Conservation (phyloP, 2,329 filamentous ascomycete genomes). For the Onygenales sp. region DNA sequence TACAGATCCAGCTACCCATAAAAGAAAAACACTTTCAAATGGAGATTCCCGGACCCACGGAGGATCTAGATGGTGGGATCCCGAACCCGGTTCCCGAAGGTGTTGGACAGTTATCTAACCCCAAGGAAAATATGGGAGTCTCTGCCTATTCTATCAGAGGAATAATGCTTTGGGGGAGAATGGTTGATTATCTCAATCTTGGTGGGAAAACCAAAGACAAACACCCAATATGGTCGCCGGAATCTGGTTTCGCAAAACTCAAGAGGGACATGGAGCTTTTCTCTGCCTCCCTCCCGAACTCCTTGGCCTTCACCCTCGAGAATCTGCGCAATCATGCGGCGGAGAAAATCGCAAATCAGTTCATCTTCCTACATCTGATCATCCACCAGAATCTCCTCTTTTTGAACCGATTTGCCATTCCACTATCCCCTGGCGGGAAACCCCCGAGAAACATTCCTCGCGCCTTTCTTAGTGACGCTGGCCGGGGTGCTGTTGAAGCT, state of each 20-base stretch:
- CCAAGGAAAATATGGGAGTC: constrained; percentile 83
- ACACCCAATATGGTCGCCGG: constrained; percentile 68
- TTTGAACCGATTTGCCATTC: constrained; percentile 76
- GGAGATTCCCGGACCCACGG: constrained; percentile 80
- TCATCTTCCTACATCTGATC: constrained; percentile 82
- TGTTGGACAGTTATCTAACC: constrained; percentile 55
- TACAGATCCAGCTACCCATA: constrained; percentile 83
- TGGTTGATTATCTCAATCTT: constrained; percentile 83
- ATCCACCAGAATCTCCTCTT: constrained; percentile 86
- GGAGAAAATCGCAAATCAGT: constrained; percentile 81
- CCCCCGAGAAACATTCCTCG: constrained; percentile 63
- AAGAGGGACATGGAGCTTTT: constrained; percentile 64
- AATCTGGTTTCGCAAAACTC: constrained; percentile 67
- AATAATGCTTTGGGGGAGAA: constrained; percentile 80
- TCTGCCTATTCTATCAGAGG: constrained; percentile 80
- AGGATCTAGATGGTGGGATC: constrained; percentile 65
- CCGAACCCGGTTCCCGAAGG: constrained; percentile 53
- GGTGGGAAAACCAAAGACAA: constrained; percentile 73
- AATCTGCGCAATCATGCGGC: constrained; percentile 79
- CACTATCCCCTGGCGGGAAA: constrained; percentile 54
- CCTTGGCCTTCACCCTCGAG: constrained; percentile 65
- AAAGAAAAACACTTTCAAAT: constrained; percentile 84
- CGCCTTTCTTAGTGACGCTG: constrained; percentile 66
- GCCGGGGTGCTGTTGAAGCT: constrained; percentile 66
- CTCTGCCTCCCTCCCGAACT: constrained; percentile 56